phyloP scores from a whole-genome alignment of 257 asterid genomes.

The Datura wrightii region DNA sequence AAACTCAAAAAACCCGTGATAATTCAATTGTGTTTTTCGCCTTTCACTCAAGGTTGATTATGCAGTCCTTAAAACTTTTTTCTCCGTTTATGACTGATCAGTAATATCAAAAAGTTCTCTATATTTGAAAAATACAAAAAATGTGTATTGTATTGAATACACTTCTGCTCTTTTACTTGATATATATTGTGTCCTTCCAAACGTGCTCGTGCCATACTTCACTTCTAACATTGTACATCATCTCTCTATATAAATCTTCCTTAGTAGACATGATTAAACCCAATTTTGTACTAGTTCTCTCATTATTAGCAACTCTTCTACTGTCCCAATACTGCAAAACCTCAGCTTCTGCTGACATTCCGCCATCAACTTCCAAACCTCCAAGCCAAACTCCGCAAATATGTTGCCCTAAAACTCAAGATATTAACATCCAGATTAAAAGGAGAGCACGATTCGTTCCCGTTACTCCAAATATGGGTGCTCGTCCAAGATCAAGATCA shows the following conservation, averaged over 20 bases:
- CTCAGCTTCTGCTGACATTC: conserved; percentile 8
- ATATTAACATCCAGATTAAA: conserved; percentile 4
- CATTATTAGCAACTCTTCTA: conserved; percentile 9
- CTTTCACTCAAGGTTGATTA: background rate
- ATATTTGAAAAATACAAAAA: background rate
- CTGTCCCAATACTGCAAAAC: background rate
- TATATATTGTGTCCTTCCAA: background rate
- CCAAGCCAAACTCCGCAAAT: background rate
- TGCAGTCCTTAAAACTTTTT: background rate
- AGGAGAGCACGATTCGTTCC: conserved; percentile 6
- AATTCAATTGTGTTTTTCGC: too few species aligned
- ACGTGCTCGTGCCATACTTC: background rate
- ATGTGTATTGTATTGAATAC: conserved; percentile 6
- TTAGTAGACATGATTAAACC: background rate
- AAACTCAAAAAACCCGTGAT: too few species aligned
- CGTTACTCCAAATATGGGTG: background rate
- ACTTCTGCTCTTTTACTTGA: conserved; percentile 12
- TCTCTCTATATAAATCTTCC: background rate
- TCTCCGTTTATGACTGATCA: background rate
- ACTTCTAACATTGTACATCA: background rate
- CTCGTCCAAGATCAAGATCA: background rate
- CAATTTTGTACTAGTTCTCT: background rate
- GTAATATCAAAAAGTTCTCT: background rate
- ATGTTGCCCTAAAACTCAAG: conserved; percentile 22
- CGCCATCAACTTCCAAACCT: background rate